Conservation (phyloP, 768 basidiomycete species). For the Lactarius indigo region DNA sequence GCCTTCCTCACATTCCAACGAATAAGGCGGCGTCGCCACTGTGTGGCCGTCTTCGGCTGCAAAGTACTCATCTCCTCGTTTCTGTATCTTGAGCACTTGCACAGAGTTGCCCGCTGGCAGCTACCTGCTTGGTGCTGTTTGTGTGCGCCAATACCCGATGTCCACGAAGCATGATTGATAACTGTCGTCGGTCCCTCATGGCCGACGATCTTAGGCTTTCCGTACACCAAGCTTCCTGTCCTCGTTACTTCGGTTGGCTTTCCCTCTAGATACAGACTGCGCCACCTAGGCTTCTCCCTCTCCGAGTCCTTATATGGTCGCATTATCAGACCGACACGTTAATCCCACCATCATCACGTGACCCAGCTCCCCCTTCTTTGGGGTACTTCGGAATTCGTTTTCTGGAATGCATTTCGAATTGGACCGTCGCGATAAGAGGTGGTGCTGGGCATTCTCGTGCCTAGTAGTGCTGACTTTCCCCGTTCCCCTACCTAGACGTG, state of each 20-base stretch:
- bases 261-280: no score
- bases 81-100: not conserved
- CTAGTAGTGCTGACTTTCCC: not conserved
- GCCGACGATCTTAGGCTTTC: not conserved
- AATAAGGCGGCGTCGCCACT: not conserved
- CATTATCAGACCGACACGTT: no score
- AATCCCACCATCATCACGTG: not conserved
- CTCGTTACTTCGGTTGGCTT: not conserved
- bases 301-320: not conserved
- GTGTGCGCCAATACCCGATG: not conserved
- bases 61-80: not conserved
- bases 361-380: not conserved
- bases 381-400: not conserved
- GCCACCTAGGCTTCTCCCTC: not conserved
- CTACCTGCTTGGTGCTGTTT: not conserved
- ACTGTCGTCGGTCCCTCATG: not conserved
- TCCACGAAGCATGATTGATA: not conserved
- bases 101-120: constrained; percentile 10
- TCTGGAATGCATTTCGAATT: constrained; percentile 13
- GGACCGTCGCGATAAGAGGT: not conserved
- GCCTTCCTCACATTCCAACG: not conserved
- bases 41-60: not conserved
- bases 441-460: constrained; percentile 4
- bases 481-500: not conserved
- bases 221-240: not conserved